Conservation (phyloP, 75 land plant species). For the Cryptomeria japonica region DNA sequence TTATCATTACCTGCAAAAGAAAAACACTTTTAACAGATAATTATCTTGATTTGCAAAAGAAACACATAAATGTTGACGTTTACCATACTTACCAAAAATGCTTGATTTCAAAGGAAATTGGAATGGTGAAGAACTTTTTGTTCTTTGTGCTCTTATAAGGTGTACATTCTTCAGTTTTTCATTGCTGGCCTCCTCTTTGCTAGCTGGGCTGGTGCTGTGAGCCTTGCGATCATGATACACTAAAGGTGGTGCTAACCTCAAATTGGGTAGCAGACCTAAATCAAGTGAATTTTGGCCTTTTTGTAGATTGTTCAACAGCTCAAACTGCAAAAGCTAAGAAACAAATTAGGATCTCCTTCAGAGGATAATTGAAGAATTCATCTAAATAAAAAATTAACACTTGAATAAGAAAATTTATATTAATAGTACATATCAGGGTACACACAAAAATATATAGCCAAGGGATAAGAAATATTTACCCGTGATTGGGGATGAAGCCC, state of each 20-base stretch:
- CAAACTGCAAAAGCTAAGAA: slow-evolving; percentile 62
- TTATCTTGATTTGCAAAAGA: background rate
- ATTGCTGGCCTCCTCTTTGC: slow-evolving; percentile 34
- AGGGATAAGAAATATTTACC: slow-evolving; percentile 20
- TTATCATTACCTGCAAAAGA: slow-evolving; percentile 8
- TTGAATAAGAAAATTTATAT: background rate
- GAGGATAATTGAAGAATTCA: slow-evolving; percentile 11
- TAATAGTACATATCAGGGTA: background rate
- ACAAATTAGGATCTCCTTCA: background rate
- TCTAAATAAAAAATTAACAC: background rate
- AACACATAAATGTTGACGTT: background rate
- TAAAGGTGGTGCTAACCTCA: slow-evolving; percentile 82
- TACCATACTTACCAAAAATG: slow-evolving; percentile 45
- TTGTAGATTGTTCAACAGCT: slow-evolving; percentile 62
- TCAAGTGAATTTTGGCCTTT: slow-evolving; percentile 45
- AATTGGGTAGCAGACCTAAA: slow-evolving; percentile 51
- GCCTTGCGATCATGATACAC: slow-evolving; percentile 67
- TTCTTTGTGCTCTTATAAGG: slow-evolving; percentile 26
- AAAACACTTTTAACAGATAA: too few species aligned
- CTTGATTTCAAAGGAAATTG: slow-evolving; percentile 40
- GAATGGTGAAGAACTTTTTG: slow-evolving; percentile 37
- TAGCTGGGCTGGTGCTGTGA: slow-evolving; percentile 18
- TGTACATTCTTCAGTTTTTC: slow-evolving; percentile 14
- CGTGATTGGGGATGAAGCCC: slow-evolving; percentile 55
- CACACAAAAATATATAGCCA: background rate